phyloP scores from a whole-genome alignment of 2,329 filamentous ascomycete species.

The Ascochyta pisi region DNA sequence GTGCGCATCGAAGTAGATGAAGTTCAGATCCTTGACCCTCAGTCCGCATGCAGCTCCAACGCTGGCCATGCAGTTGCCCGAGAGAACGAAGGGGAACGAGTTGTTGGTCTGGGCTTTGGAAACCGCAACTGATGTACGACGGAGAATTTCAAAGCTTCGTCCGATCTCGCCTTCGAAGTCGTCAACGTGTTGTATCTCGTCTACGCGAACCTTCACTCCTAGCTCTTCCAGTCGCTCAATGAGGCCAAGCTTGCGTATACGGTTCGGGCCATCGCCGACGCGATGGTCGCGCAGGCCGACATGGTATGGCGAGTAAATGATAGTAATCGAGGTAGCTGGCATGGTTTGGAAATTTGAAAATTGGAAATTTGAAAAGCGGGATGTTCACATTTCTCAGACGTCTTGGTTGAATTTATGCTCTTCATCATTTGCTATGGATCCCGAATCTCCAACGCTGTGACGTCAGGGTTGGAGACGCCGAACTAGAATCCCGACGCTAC shows the following conservation, averaged over 20 bases:
- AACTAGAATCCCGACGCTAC: neutral
- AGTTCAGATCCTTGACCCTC: slow-evolving; percentile 31
- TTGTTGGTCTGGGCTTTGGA: slow-evolving; percentile 27
- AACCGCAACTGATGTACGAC: slow-evolving; percentile 47
- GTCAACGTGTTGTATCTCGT: slow-evolving; percentile 41
- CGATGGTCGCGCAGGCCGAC: slow-evolving; percentile 47
- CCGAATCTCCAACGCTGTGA: neutral
- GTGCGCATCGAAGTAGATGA: slow-evolving; percentile 55
- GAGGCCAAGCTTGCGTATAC: slow-evolving; percentile 40
- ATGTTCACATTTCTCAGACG: neutral
- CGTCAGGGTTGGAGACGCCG: neutral
- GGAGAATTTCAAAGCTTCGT: slow-evolving; percentile 50
- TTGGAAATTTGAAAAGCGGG: neutral
- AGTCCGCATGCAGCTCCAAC: slow-evolving; percentile 50
- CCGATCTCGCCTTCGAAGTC: slow-evolving; percentile 52
- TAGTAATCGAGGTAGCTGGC: neutral
- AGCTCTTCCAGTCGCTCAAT: slow-evolving; percentile 33
- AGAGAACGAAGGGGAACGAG: slow-evolving; percentile 51
- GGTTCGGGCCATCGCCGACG: slow-evolving; percentile 49
- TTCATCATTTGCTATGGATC: neutral
- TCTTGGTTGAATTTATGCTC: neutral
- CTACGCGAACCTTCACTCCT: slow-evolving; percentile 29
- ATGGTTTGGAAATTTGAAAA: too few species aligned
- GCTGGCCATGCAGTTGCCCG: slow-evolving; percentile 51
- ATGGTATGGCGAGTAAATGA: slow-evolving; percentile 49